These are phyloP conservation scores for Cadophora luteo-olivacea DNA, from an alignment of 2,329 filamentous ascomycete species.

Conservation along the genomic window DNA sequence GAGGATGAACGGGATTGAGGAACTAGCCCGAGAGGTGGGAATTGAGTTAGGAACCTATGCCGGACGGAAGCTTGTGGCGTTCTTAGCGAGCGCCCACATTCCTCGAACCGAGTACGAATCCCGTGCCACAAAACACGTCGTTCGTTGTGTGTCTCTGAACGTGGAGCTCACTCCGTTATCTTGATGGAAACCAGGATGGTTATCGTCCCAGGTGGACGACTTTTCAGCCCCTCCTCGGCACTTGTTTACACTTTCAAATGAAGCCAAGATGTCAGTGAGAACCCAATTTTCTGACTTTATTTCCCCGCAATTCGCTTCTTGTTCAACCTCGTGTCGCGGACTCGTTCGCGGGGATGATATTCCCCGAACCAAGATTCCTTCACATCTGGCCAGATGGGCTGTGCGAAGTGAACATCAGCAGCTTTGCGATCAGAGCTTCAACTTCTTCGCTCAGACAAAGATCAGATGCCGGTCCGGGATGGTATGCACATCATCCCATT, in stretches of 20 bases:
- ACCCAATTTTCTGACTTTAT: background rate
- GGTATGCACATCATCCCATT: background rate
- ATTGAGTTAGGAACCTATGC: slow-evolving; percentile 5
- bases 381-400: background rate
- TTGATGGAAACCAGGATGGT: background rate
- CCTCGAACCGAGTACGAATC: background rate
- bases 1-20: background rate
- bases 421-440: background rate
- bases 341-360: background rate
- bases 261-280: background rate
- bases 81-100: slow-evolving; percentile 2
- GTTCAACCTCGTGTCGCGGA: background rate
- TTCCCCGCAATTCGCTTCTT: slow-evolving; percentile 11
- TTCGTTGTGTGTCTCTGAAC: background rate
- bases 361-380: background rate
- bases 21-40: slow-evolving; percentile 11
- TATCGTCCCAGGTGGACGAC: background rate
- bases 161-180: background rate
- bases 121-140: background rate
- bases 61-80: background rate
- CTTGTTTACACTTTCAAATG: background rate
- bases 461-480: slow-evolving; percentile 5
- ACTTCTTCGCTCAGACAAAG: background rate
- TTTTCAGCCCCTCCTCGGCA: background rate
- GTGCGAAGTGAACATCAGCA: background rate